phyloP scores from a whole-genome alignment of 371 early-diverging fungal species.

The Mortierella sp. region DNA sequence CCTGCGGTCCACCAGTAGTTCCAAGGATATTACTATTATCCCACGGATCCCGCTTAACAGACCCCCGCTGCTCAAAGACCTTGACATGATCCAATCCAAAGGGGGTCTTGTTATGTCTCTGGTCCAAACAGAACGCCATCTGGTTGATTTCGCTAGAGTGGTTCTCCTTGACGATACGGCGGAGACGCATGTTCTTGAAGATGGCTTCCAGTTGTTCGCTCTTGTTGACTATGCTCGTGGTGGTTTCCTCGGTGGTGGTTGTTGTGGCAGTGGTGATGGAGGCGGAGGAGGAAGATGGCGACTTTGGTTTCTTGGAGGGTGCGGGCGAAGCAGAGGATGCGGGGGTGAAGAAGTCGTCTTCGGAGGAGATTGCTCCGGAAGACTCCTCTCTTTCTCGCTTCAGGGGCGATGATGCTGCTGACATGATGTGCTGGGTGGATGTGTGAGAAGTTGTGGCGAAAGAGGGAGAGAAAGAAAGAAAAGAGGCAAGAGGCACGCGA shows the following conservation, averaged over 20 bases:
- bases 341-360: constrained; percentile 49
- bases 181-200: constrained; percentile 80
- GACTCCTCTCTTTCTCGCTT: constrained; percentile 51
- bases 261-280: neutral
- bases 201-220: constrained; percentile 57
- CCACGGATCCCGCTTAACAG: constrained; percentile 71
- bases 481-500: neutral
- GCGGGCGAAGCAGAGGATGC: constrained; percentile 53
- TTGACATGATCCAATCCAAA: constrained; percentile 68
- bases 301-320: constrained; percentile 44
- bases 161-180: constrained; percentile 90
- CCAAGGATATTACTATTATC: constrained; percentile 84
- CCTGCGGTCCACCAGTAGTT: constrained; percentile 79
- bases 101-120: constrained; percentile 65
- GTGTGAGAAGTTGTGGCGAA: constrained; percentile 1
- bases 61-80: constrained; percentile 77
- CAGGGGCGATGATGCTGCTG: constrained; percentile 37
- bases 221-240: neutral
- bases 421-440: constrained; percentile 22
- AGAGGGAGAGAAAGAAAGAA: neutral
- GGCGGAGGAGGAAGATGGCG: constrained; percentile 24
- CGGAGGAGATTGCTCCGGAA: constrained; percentile 21
- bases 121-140: constrained; percentile 79
- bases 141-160: constrained; percentile 82
- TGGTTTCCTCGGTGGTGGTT: neutral